Base-by-base conservation (phyloP, 1,284 basidiomycete genomes). In the Leccinum colubrinum region DNA sequence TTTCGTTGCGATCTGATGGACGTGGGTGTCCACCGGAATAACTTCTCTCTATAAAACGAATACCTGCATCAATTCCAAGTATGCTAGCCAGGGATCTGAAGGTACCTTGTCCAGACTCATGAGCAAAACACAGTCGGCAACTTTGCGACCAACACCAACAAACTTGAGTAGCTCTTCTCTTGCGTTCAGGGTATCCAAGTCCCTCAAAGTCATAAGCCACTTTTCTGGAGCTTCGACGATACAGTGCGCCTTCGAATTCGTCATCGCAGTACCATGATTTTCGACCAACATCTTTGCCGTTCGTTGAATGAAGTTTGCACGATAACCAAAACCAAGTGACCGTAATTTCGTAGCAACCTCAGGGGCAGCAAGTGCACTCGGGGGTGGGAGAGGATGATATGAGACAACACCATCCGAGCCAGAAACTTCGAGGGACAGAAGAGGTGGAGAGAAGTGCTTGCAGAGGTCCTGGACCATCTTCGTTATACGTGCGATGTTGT, bases 61-160 rank as follows among this genome's bases (percentile, higher is more conserved):
- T 58, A 54, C 62, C 43, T 65, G 57, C 15, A 55, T 56, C 17
- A 3, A 43, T 48, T 43, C 11, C 6, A 6, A 52, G 9, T 51
- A 7, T 22, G 25, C 62, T 33, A 7, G 58, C 15, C 55, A 30
- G 27, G 12, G 9, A 52, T 51, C 11, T 17, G 6, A 65, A 76
- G 6, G 3, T 67, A 92, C 91, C 83, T 97, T 95, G 75, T 98
- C 94, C 60, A 98, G 76, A 67, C 94, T 95, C 93, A 99, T 98
- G 25, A 99, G 80, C 59, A 98, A 78, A 37, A 99, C 83, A 72
- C 97, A 99, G 72, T 98, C 97, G 1, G 93, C 94, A 1, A 98
- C 95, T 75, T 99, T 99, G 39, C 95, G 85, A 1, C 97, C 97
- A 0, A 99, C 94, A 0, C 97, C 97, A 52, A 93, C 85, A 66